These are phyloP conservation scores for Boletus huronensis DNA, from an alignment of 768 basidiomycete genomes.

Conservation along the genomic window DNA sequence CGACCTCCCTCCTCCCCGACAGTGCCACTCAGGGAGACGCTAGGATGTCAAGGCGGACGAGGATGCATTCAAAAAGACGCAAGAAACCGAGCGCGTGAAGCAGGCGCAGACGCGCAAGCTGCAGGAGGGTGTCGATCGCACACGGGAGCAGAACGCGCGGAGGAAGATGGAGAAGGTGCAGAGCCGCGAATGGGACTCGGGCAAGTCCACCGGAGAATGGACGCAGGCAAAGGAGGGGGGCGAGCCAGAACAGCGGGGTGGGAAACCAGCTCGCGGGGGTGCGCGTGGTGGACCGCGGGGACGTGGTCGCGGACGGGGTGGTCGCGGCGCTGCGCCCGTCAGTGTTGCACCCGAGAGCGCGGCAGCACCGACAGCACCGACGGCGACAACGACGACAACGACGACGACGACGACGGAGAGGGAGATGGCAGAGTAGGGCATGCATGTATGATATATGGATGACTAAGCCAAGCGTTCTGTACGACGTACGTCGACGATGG, in stretches of 20 bases:
- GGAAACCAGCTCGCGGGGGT: constrained; percentile 30
- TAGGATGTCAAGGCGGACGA: constrained; percentile 82
- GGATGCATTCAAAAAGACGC: constrained; percentile 68
- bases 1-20: not conserved
- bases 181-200: constrained; percentile 82
- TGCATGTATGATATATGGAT: constrained; percentile 3
- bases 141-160: constrained; percentile 75
- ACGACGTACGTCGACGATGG: not conserved
- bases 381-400: not conserved
- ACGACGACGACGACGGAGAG: constrained; percentile 1
- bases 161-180: constrained; percentile 79
- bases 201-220: constrained; percentile 42
- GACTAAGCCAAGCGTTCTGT: constrained; percentile 13
- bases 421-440: not conserved
- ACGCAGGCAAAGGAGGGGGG: constrained; percentile 1
- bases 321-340: constrained; percentile 4
- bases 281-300: constrained; percentile 33
- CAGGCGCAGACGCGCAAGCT: constrained; percentile 57
- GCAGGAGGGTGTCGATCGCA: constrained; percentile 64
- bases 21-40: not conserved
- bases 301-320: constrained; percentile 36
- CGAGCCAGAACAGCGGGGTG: constrained; percentile 20
- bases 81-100: constrained; percentile 60
- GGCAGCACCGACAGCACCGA: not conserved
- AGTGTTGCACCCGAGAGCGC: not conserved